Base-by-base conservation (phyloP, 176 grass and related monocot genomes). In the Juncus inflexus region DNA sequence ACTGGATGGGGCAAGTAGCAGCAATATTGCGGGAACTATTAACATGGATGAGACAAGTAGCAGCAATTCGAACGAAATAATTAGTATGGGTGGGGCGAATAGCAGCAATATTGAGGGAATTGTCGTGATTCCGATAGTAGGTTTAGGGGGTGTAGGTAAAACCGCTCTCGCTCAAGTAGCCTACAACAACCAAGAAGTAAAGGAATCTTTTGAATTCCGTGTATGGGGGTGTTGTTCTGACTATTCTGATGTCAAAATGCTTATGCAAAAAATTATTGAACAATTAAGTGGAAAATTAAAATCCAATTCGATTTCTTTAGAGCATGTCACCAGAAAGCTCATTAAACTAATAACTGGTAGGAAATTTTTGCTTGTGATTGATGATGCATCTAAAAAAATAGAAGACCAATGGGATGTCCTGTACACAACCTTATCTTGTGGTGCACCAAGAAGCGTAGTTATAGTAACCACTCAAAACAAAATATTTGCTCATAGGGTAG, bases 391-490 rank as follows among this genome's bases (percentile, higher is more conserved):
- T 7, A n/a, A n/a, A 35, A 51, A 64, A 7, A 42, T 43, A 12
- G 15, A 3, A 2, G 6, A 13, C 4, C 2, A 70, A 35, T 70
- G 79, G 79, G 7, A 50, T 74, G 12, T 8, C 12, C 3, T 74
- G 5, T 35, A 13, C 5, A 11, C 12, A 5, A 35, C 49, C n/a
- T 60, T 74, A 36, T 5, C 7, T 14, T 16, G 9, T 5, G 39
- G 56, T 15, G 14, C 3, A 62, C 76, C 64, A n/a, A 37, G 42
- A 41, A 78, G 76, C 43, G 28, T 62, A 35, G 66, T 79, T 35
- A 16, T 84, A 36, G 55, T 75, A 39, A 87, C 85, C 43, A 80
- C 85, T 15, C 85, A 73, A 42, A 36, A 61, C 9, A 49, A 55
- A 13, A 4, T 0, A 36, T 57, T 87, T 62, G 80, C 80, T 9